Conservation (phyloP, 495 filamentous ascomycete species). For the Penicillium parvum region DNA sequence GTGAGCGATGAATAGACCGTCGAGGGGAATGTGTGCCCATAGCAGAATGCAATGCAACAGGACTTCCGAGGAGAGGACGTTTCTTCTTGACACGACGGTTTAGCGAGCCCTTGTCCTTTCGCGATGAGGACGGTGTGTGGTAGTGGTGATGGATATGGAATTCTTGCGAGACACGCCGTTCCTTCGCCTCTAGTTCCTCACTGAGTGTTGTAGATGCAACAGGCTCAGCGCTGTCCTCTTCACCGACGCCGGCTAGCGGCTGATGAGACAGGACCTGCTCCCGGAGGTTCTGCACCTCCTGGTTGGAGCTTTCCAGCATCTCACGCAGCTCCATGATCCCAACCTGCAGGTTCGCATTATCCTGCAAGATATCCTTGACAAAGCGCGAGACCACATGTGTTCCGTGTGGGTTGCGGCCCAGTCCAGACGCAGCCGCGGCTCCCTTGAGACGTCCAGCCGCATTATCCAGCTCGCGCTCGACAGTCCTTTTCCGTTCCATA, state of each 20-base stretch:
- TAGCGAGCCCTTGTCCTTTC: constrained; percentile 48
- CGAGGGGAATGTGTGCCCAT: constrained; percentile 38
- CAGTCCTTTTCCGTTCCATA: constrained; percentile 69
- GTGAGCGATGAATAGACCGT: constrained; percentile 35
- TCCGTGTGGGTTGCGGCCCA: constrained; percentile 52
- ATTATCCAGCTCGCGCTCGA: constrained; percentile 71
- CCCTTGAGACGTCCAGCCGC: constrained; percentile 75
- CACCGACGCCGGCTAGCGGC: constrained; percentile 47
- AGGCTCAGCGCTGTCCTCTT: constrained; percentile 16
- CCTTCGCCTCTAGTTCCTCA: constrained; percentile 61
- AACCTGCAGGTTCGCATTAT: constrained; percentile 89
- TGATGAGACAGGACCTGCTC: constrained; percentile 82
- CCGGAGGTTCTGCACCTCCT: constrained; percentile 81
- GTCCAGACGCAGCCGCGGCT: constrained; percentile 61
- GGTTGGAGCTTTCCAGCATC: constrained; percentile 87
- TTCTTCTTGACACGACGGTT: constrained; percentile 66
- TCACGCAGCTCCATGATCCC: constrained; percentile 87
- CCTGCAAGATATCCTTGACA: constrained; percentile 89
- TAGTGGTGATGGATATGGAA: constrained; percentile 93
- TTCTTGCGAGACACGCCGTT: constrained; percentile 58
- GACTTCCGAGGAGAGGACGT: constrained; percentile 50
- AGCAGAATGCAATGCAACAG: constrained; percentile 57
- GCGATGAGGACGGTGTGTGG: constrained; percentile 53
- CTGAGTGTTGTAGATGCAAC: constrained; percentile 48
- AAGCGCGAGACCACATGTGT: constrained; percentile 81